Conservation (phyloP, 108 stramenopile genomes). For the Nitzschia palea region DNA sequence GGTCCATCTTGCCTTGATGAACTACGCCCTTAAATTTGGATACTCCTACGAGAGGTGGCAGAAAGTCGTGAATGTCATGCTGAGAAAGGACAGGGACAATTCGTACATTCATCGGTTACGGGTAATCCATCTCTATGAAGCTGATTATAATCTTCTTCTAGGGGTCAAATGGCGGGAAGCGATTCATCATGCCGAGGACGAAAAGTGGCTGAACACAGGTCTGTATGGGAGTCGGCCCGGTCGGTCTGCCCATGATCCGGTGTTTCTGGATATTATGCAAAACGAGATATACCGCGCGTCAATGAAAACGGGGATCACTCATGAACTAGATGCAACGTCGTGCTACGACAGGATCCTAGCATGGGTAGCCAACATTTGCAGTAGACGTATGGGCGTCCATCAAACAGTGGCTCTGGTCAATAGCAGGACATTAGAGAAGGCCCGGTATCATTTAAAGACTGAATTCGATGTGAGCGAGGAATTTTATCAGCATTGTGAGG, state of each 20-base stretch:
- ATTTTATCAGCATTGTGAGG: too few species aligned
- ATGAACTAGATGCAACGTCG: neutral
- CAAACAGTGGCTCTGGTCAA: too few species aligned
- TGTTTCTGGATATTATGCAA: neutral
- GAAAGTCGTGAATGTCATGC: neutral
- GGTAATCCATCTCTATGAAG: conserved; percentile 10
- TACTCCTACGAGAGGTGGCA: neutral
- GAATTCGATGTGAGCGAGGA: neutral
- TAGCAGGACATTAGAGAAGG: too few species aligned
- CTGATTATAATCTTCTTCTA: neutral
- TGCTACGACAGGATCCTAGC: neutral
- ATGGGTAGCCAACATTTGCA: neutral
- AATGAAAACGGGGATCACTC: neutral
- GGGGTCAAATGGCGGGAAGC: neutral
- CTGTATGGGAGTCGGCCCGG: neutral
- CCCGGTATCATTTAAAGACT: neutral
- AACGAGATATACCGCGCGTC: neutral
- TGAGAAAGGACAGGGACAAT: neutral
- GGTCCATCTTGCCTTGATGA: neutral
- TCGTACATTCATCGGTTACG: neutral
- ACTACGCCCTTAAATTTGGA: neutral
- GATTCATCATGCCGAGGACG: neutral
- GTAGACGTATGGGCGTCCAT: neutral
- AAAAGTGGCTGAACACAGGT: neutral
- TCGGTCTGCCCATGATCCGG: neutral